Conservation (phyloP, 257 asterid species). For the Ilex aquifolium region DNA sequence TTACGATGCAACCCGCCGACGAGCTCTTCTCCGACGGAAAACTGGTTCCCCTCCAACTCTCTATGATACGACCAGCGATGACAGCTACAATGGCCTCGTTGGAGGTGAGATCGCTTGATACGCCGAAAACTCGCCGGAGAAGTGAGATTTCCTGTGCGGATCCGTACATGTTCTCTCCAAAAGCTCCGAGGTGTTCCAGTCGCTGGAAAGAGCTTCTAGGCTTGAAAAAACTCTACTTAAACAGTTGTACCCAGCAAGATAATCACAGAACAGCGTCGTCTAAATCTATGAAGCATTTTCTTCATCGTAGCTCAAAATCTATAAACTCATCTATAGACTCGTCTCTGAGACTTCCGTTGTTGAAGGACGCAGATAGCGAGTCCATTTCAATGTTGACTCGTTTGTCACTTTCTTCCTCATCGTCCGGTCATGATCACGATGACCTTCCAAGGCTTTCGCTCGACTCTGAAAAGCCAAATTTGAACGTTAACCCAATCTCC, state of each 20-base stretch:
- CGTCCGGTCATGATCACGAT: slow-evolving; percentile 73
- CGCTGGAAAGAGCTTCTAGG: slow-evolving; percentile 91
- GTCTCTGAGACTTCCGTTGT: slow-evolving; percentile 46
- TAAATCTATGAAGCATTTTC: slow-evolving; percentile 47
- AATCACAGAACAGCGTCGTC: slow-evolving; percentile 41
- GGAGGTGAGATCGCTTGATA: slow-evolving; percentile 39
- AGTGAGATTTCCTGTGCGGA: slow-evolving; percentile 52
- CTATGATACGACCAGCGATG: slow-evolving; percentile 34
- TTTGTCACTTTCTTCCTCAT: slow-evolving; percentile 62
- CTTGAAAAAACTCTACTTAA: slow-evolving; percentile 61
- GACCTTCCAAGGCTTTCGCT: slow-evolving; percentile 65
- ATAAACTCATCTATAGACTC: slow-evolving; percentile 33
- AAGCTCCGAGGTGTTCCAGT: slow-evolving; percentile 86
- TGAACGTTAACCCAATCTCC: background rate
- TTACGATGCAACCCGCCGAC: slow-evolving; percentile 81
- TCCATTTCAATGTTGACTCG: slow-evolving; percentile 52
- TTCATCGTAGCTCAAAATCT: slow-evolving; percentile 58
- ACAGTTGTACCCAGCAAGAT: slow-evolving; percentile 43
- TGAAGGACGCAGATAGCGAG: slow-evolving; percentile 56
- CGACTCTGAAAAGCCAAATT: slow-evolving; percentile 45
- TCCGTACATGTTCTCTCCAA: slow-evolving; percentile 76
- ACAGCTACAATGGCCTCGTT: slow-evolving; percentile 19
- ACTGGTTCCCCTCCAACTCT: slow-evolving; percentile 69
- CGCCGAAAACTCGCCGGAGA: slow-evolving; percentile 37
- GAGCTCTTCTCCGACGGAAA: slow-evolving; percentile 89